Base-by-base conservation (phyloP, 306 rosid genomes). In the Heteromeles arbutifolia region DNA sequence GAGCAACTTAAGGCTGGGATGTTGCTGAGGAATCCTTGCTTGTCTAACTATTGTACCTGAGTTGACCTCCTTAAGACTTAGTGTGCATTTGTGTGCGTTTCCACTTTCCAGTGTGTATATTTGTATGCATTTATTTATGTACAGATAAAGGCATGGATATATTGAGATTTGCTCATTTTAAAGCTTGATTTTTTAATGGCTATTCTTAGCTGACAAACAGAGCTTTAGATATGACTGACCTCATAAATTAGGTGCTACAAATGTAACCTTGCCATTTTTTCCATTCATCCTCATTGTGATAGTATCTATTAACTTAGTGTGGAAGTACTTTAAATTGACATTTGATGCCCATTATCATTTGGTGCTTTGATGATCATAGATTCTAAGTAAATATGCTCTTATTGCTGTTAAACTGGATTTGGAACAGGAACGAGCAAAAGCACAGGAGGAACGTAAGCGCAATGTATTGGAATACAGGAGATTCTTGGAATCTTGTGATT, bases 401-500 rank as follows among this genome's bases (percentile, higher is more conserved):
- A 39, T 69, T 74, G 41, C 65, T 79, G 34, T 57, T 76, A 56
- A 69, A 24, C 63, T 78, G 28, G 37, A 70, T 82, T 78, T 80
- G 84, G 44, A 59, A 82, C 69, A 93, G 98, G 97, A 91, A 79
- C 88, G 90, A 74, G 89, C 90, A 68, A 90, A 81, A 89, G 90
- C 83, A 53, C 89, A 87, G 81, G 93, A 88, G 87, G 97, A 93
- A 31, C 89, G 88, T 26, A 88, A 85, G 71, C 85, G 70, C 59
- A 82, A 90, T 80, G 79, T 76, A 84, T 65, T 67, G 66, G 98
- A 93, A 71, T 93, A 88, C 80, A 86, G 81, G 82, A 85, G 81
- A 76, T 90, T 87, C 79, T 84, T 93, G 84, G 96, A 91, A 80
- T 91, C 97, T 82, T 93, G 98, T 68, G 97, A 91, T 90, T 91